Evolutionary conservation across 2,329 filamentous ascomycete species (phyloP), one percentile per base, ranked within the genome.

Genomic region (Hyphodiscus sp.): DNA sequence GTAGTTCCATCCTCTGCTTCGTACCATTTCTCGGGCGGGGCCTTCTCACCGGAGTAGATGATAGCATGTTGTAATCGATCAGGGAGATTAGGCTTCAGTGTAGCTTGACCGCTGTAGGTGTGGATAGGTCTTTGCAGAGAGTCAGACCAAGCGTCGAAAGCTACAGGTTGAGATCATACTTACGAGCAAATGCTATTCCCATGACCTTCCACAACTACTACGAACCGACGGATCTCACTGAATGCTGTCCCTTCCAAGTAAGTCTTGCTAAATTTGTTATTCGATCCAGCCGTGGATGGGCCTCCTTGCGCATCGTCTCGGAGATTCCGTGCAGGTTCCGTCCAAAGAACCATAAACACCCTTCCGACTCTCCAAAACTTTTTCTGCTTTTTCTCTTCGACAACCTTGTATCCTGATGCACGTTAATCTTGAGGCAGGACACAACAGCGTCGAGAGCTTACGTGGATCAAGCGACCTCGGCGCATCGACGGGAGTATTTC

Each of bases 271-370:
- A 51, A 54, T n/a, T 57, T 48, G 9, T n/a, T n/a, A n/a, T n/a
- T n/a, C n/a, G 61, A 52, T 10, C 50, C 52, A 15, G 51, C 16
- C 13, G 33, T n/a, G 33, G 16, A n/a, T 38, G 33, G 11, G 5
- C 11, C 33, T n/a, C 2, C 33, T n/a, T 38, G 11, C 11, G 11
- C 2, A 10, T 15, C 11, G 11, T 13, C 4, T 4, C 13, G 33
- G 33, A 38, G 5, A 1, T 9, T 0, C 8, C n/a, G 43, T 3
- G 58, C 62, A 16, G 61, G 62, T n/a, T 65, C 63, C 2, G 55
- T 62, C 62, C 63, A 65, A 6, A 64, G 41, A 49, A 61, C 53
- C 58, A 61, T 63, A 42, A 65, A 65, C 2, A 63, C 63, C 15
- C 62, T 56, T 0, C 63, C 63, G 18, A 59, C 51, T 23, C 47